Base-by-base conservation (phyloP, 23 red algal genomes). In the Cyanidioschyzon merolae region DNA sequence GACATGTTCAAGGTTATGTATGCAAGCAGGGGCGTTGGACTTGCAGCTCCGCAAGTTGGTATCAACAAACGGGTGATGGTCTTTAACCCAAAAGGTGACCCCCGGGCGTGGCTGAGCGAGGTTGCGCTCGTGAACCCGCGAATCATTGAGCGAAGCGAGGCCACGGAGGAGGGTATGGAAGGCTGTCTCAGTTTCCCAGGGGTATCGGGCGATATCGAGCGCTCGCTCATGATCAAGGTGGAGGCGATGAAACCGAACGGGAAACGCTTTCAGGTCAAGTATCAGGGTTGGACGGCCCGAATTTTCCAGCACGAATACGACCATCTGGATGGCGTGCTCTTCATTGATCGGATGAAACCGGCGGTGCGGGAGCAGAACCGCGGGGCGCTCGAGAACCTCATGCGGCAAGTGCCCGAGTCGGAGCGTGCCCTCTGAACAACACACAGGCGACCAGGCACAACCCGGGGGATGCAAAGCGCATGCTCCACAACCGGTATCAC, bases 261-360 rank as follows among this genome's bases (percentile, higher is more conserved):
- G 0, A 96, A 90, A 75, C 76, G 79, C 18, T 89, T 96, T 36
- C 83, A 79, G 15, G 79, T 90, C 2, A 96, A 91, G 63, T 86
- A 80, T 39, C 83, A 76, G 16, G 92, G 84, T 36, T 96, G 92
- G 92, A 79, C 85, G 57, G 92, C 92, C 15, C 67, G 77, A 71
- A 84, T 96, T 50, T 90, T 96, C 83, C 88, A 91, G 67, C 92
- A 96, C 59, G 92, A 96, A 74, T 96, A 86, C 80, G 92, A 96
- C 74, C 92, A 96, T 67, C 54, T 96, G 79, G 83, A 96, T 26
- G 87, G 87, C 25, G 75, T 82, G 15, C 37, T 96, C 59, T 96
- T 90, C 77, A 79, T 91, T 0, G 92, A 96, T 76, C 68, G 76
- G 51, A 54, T 96, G 71, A 67, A 37, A 25, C 79, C 84, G 76